Conservation (phyloP, 176 grass and related monocot genomes). For the Carex pumila region DNA sequence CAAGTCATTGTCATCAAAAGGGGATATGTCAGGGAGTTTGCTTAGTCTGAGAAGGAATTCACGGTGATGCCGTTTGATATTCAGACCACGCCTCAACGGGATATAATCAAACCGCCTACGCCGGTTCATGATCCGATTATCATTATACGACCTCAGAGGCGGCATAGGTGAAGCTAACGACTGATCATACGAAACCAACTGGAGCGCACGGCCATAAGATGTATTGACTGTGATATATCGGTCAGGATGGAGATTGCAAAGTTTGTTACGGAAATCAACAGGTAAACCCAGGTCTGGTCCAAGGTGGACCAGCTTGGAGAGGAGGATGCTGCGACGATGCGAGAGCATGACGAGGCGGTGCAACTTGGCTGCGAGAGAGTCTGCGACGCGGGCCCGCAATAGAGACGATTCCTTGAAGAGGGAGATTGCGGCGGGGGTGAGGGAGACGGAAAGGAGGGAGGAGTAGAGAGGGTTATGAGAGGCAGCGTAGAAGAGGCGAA, state of each 20-base stretch:
- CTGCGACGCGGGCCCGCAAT: slow-evolving; percentile 1
- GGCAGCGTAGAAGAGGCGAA: slow-evolving; percentile 44
- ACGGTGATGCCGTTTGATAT: slow-evolving; percentile 47
- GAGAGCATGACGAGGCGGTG: slow-evolving; percentile 52
- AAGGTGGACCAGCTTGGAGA: slow-evolving; percentile 55
- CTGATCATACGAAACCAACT: slow-evolving; percentile 31
- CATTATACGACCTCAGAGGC: neutral
- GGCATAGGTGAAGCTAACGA: slow-evolving; percentile 28
- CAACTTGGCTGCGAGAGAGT: slow-evolving; percentile 35
- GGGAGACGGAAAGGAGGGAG: slow-evolving; percentile 41
- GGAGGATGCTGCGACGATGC: slow-evolving; percentile 22
- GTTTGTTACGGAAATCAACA: slow-evolving; percentile 42
- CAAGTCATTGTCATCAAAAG: slow-evolving; percentile 23
- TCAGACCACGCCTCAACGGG: slow-evolving; percentile 52
- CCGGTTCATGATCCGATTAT: slow-evolving; percentile 47
- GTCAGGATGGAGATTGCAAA: slow-evolving; percentile 43
- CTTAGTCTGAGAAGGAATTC: slow-evolving; percentile 54
- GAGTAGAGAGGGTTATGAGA: slow-evolving; percentile 20
- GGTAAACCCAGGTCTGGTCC: slow-evolving; percentile 69
- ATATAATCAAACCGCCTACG: slow-evolving; percentile 50
- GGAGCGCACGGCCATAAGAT: slow-evolving; percentile 40
- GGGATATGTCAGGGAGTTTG: slow-evolving; percentile 44
- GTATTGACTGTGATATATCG: slow-evolving; percentile 42
- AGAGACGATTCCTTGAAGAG: slow-evolving; percentile 26
- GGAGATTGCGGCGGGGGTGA: slow-evolving; percentile 45